A percentile compares a stretch with the other conserved stretches of the same genome.
These are phyloP conservation scores for Ustilago trichophora DNA, from an alignment of 1,284 basidiomycete genomes.

Conservation along the genomic window DNA sequence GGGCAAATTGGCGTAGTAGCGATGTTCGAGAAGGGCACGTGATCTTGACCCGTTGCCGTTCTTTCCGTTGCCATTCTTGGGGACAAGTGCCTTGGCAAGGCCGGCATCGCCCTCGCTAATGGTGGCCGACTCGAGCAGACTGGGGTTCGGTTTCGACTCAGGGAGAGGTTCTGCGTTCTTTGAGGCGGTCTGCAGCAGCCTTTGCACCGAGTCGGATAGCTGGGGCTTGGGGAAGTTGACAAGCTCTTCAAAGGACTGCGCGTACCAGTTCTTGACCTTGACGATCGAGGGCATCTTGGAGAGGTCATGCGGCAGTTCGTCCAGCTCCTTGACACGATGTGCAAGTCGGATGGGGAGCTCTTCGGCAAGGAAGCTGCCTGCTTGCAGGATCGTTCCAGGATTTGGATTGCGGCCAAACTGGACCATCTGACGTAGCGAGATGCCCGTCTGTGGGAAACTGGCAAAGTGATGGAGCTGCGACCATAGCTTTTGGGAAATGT, in stretches of 20 bases:
- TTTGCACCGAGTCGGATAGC: conserved; percentile 60
- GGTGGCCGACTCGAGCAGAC: conserved; percentile 48
- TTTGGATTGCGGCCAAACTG: conserved; percentile 64
- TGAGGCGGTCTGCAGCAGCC: conserved; percentile 45
- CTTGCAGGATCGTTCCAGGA: conserved; percentile 63
- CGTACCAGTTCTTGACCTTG: conserved; percentile 98
- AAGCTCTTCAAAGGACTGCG: conserved; percentile 85
- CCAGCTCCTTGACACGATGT: conserved; percentile 94
- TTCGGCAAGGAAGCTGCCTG: conserved; percentile 69
- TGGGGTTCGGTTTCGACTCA: conserved; percentile 60
- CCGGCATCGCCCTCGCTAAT: conserved; percentile 43
- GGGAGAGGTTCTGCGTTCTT: conserved; percentile 52
- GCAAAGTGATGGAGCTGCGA: conserved; percentile 63
- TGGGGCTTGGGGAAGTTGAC: conserved; percentile 61
- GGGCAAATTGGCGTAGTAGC: conserved; percentile 83
- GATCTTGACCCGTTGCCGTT: conserved; percentile 41
- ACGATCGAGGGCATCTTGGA: conserved; percentile 91
- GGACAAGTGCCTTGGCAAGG: conserved; percentile 28
- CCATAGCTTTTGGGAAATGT: conserved; percentile 62
- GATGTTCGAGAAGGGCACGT: conserved; percentile 39
- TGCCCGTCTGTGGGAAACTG: conserved; percentile 64
- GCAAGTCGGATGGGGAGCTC: conserved; percentile 93
- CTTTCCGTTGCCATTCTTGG: conserved; percentile 32
- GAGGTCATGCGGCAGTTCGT: conserved; percentile 90
- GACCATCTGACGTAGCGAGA: conserved; percentile 66